Base-by-base conservation (phyloP, 176 grass and related monocot genomes). In the Aechmea fasciata region DNA sequence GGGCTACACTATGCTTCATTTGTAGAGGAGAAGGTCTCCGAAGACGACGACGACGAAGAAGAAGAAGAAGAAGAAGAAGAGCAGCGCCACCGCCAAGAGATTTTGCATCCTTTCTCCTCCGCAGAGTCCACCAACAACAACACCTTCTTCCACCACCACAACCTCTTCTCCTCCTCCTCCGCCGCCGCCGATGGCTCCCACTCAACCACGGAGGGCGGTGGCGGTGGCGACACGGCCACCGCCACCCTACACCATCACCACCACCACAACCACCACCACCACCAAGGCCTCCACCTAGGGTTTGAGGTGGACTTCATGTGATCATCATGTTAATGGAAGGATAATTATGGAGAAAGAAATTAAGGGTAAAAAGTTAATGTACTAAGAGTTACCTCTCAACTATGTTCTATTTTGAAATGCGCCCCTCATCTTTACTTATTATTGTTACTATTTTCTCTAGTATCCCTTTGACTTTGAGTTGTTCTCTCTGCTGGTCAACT, bases 241-340 rank as follows among this genome's bases (percentile, higher is more conserved):
- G 17, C 29, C 52, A 22, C 52, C 26, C 19, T 48, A 23, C 22
- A 23, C 22, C 22, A 23, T 23, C 22, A 23, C 15, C 22, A 61
- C 53, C 14, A 29, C 48, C 72, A 74, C n/a, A n/a, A n/a, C 47
- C 71, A 49, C 23, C 3, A 64, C 70, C 70, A 57, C 70, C n/a
- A 20, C 48, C 15, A 49, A 17, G 3, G 47, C 49, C 52, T 72
- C 29, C 71, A 73, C 11, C 57, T 73, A 9, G 54, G 71, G 3
- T 64, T 73, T 73, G 71, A 73, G 26, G 52, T 73, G 17, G 71
- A 73, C 71, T 73, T 73, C 71, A 50, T 73, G 55, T 73, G 57
- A 50, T 71, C 63, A 33, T 33, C 22, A 23, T 23, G 29, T 33
- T 33, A 33, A 33, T 33, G 29, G 29, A 33, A 33, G 55, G 55